phyloP scores from a whole-genome alignment of 192 early-diverging fungal species.

The Cetraspora pellucida region DNA sequence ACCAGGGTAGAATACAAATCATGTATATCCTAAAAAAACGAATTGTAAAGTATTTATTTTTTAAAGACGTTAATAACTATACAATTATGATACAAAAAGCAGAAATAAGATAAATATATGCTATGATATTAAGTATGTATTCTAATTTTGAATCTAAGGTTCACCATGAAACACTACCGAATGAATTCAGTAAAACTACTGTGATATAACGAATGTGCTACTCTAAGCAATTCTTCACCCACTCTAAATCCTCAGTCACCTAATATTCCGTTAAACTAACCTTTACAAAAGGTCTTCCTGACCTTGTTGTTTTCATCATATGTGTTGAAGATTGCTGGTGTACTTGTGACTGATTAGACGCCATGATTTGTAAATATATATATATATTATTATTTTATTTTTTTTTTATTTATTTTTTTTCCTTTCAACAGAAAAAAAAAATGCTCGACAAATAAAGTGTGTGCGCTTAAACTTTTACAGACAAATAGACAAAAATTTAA shows the following conservation, averaged over 20 bases:
- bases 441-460: no score
- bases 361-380: constrained; percentile 3
- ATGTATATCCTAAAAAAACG: constrained; percentile 52
- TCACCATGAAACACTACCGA: no score
- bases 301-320: constrained; percentile 60
- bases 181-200: background rate
- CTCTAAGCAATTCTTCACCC: background rate
- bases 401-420: no score
- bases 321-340: constrained; percentile 47
- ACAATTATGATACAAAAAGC: background rate
- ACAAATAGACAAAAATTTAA: no score
- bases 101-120: background rate
- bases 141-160: no score
- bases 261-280: constrained; percentile 36
- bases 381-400: no score
- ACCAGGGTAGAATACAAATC: constrained; percentile 61
- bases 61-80: background rate
- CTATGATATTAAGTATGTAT: background rate
- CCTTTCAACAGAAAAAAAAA: no score
- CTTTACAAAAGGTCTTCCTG: constrained; percentile 62
- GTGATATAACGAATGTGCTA: background rate
- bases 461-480: no score
- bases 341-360: constrained; percentile 3
- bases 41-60: background rate
- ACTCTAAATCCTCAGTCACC: background rate